phyloP scores from a whole-genome alignment of 2,329 filamentous ascomycete genomes.

The Fusarium succisae region DNA sequence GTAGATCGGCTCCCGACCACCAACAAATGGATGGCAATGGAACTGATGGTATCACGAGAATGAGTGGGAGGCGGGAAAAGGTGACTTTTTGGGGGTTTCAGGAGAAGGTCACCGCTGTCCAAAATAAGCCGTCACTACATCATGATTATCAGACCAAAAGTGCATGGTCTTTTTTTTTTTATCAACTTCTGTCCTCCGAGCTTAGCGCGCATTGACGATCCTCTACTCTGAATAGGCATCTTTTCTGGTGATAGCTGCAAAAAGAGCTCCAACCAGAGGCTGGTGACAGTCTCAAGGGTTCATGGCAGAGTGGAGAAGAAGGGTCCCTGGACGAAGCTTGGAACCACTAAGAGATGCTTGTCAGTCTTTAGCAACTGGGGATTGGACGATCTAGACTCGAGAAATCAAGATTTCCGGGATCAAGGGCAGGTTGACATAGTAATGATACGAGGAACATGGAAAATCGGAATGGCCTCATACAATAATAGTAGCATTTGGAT shows the following conservation, averaged over 20 bases:
- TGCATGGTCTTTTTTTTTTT: slow-evolving; percentile 6
- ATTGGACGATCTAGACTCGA: slow-evolving; percentile 25
- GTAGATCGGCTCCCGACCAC: slow-evolving; percentile 16
- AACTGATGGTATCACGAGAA: slow-evolving; percentile 26
- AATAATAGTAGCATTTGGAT: neutral
- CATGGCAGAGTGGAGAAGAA: slow-evolving; percentile 20
- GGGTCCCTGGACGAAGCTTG: slow-evolving; percentile 7
- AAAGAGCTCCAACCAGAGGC: slow-evolving; percentile 22
- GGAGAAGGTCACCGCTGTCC: neutral
- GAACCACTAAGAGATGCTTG: slow-evolving; percentile 30
- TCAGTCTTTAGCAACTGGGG: slow-evolving; percentile 7
- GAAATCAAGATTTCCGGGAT: slow-evolving; percentile 17
- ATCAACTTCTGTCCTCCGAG: slow-evolving; percentile 13
- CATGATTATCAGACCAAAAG: neutral
- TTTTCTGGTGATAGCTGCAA: neutral
- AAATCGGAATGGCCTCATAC: neutral
- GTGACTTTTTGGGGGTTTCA: slow-evolving; percentile 4
- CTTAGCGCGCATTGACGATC: slow-evolving; percentile 31
- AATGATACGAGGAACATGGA: neutral
- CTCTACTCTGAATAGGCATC: neutral
- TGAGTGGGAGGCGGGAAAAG: slow-evolving; percentile 3
- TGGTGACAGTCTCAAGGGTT: slow-evolving; percentile 29
- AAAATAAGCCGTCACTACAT: slow-evolving; percentile 3
- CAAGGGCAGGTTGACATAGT: neutral
- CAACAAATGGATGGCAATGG: neutral